phyloP scores from a whole-genome alignment of 805 yeast species.

The Saturnispora zaruensis region DNA sequence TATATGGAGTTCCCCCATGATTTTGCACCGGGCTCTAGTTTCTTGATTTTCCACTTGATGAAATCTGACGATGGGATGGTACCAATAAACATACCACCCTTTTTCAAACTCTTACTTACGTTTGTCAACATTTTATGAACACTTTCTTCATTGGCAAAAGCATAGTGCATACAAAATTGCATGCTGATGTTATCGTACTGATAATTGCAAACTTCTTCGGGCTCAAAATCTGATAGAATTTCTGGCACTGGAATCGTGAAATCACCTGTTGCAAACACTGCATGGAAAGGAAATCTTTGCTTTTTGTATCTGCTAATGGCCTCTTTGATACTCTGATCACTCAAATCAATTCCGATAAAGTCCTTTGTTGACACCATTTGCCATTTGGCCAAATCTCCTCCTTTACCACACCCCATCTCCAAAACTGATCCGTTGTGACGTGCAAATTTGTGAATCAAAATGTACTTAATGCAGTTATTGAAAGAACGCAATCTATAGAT shows the following conservation, averaged over 20 bases:
- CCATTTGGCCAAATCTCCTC: constrained; percentile 93
- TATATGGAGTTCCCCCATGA: constrained; percentile 84
- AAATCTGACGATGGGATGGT: constrained; percentile 91
- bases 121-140: constrained; percentile 67
- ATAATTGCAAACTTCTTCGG: constrained; percentile 46
- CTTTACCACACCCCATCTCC: constrained; percentile 96
- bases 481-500: constrained; percentile 80
- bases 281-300: constrained; percentile 35
- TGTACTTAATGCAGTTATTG: constrained; percentile 87
- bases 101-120: constrained; percentile 61
- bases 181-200: constrained; percentile 85
- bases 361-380: constrained; percentile 63
- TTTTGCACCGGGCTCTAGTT: constrained; percentile 41
- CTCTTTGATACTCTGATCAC: constrained; percentile 79
- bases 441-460: constrained; percentile 65
- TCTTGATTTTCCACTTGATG: constrained; percentile 56
- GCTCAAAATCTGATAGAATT: constrained; percentile 52
- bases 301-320: constrained; percentile 67
- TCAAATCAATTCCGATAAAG: constrained; percentile 85
- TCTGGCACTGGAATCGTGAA: constrained; percentile 64
- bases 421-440: constrained; percentile 49
- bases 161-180: constrained; percentile 93
- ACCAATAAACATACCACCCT: constrained; percentile 87
- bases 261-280: constrained; percentile 88
- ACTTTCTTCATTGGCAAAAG: constrained; percentile 78